A percentile compares a stretch with the other conserved stretches of the same genome.
phyloP scores from a whole-genome alignment of 768 basidiomycete species.

The Mycena galericulata region DNA sequence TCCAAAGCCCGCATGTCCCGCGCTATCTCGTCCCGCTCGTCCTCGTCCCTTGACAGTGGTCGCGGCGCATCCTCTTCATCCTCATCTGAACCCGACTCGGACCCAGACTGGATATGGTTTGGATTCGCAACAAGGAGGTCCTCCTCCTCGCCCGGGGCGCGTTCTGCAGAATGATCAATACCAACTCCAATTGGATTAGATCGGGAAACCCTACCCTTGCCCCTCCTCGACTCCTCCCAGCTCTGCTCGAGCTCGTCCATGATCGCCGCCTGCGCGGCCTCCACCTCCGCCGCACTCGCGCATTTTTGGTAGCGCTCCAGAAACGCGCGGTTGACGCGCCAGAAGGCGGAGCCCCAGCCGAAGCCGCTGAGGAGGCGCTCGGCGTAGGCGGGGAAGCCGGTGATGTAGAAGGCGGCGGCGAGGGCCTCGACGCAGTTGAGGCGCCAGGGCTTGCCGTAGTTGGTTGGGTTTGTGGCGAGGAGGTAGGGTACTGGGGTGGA shows the following conservation, averaged over 20 bases:
- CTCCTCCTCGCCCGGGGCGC: slow-evolving; percentile 52
- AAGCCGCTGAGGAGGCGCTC: slow-evolving; percentile 84
- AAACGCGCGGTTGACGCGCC: slow-evolving; percentile 79
- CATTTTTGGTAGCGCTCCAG: slow-evolving; percentile 86
- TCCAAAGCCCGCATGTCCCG: slow-evolving; percentile 14
- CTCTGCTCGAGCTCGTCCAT: slow-evolving; percentile 75
- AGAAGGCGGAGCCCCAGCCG: slow-evolving; percentile 93
- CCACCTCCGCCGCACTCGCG: slow-evolving; percentile 67
- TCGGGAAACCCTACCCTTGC: too few species aligned
- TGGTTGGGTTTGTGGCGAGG: slow-evolving; percentile 95
- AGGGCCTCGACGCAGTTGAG: slow-evolving; percentile 96
- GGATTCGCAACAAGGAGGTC: slow-evolving; percentile 80
- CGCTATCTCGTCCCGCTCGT: slow-evolving; percentile 14
- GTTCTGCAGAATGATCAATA: slow-evolving; percentile 31
- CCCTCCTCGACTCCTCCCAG: slow-evolving; percentile 55
- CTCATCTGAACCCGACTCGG: slow-evolving; percentile 38
- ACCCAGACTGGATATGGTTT: slow-evolving; percentile 57
- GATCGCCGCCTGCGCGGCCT: slow-evolving; percentile 71
- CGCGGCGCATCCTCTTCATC: slow-evolving; percentile 3
- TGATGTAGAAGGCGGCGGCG: slow-evolving; percentile 95
- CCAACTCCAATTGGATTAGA: not conserved
- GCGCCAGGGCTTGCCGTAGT: slow-evolving; percentile 97
- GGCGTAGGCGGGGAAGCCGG: slow-evolving; percentile 86
- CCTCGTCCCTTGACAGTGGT: not conserved
- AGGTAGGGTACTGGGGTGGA: slow-evolving; percentile 86